These are phyloP conservation scores for Suillus fuscotomentosus DNA, from an alignment of 768 basidiomycete species.

Conservation along the genomic window DNA sequence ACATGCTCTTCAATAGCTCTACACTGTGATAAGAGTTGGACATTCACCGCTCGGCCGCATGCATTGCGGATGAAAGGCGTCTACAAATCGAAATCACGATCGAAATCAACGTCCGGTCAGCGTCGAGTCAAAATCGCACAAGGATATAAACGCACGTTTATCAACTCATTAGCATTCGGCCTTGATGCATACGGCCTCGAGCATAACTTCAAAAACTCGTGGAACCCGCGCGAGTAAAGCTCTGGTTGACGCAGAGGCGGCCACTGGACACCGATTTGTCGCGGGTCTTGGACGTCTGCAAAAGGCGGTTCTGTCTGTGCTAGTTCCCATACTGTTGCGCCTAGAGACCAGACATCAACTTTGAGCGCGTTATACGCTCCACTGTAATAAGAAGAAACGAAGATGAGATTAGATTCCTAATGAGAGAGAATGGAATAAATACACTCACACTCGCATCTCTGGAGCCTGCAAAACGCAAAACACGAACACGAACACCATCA, in stretches of 20 bases:
- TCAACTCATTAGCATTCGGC: slow-evolving; percentile 54
- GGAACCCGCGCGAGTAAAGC: slow-evolving; percentile 64
- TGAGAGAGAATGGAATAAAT: background rate
- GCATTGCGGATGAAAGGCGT: slow-evolving; percentile 65
- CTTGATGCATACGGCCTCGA: slow-evolving; percentile 57
- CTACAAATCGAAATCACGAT: slow-evolving; percentile 31
- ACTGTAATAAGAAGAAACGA: slow-evolving; percentile 30
- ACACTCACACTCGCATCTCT: slow-evolving; percentile 66
- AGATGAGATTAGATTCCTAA: slow-evolving; percentile 8
- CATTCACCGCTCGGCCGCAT: slow-evolving; percentile 65
- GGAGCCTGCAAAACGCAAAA: slow-evolving; percentile 47
- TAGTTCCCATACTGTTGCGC: slow-evolving; percentile 83
- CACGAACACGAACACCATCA: background rate
- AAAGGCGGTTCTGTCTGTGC: slow-evolving; percentile 77
- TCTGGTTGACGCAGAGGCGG: slow-evolving; percentile 60
- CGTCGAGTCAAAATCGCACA: background rate
- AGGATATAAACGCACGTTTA: slow-evolving; percentile 45
- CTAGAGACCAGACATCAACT: slow-evolving; percentile 80
- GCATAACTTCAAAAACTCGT: slow-evolving; percentile 69
- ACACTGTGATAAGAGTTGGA: slow-evolving; percentile 66
- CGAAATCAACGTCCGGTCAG: background rate
- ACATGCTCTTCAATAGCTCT: slow-evolving; percentile 57
- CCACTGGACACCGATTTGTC: slow-evolving; percentile 56
- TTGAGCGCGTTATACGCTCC: slow-evolving; percentile 72
- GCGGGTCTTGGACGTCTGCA: slow-evolving; percentile 47